Base-by-base conservation (phyloP, 163 green algal genomes). In the Dunaliella salina region DNA sequence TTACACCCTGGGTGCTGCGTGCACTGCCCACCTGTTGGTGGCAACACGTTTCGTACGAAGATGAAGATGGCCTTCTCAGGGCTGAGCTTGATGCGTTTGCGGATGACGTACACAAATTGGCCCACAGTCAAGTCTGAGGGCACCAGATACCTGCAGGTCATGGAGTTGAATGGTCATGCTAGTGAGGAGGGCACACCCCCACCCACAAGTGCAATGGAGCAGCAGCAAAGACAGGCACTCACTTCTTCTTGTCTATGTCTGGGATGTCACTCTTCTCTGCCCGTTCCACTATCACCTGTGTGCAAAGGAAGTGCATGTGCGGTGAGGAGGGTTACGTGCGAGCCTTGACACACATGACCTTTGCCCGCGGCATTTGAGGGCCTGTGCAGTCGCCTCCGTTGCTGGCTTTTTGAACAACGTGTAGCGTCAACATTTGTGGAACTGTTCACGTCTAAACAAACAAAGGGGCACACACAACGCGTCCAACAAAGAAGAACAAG, bases 241-340 rank as follows among this genome's bases (percentile, higher is more conserved):
- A 98, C 97, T 99, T 99, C 89, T 99, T 99, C 95, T 99, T 99
- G 93, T 99, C 97, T 71, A 99, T 99, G 86, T 98, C 96, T n/a
- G 97, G 96, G 75, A 99, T 98, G 85, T 99, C 95, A 84, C 93
- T 98, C 82, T 94, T 96, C 84, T 97, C 94, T 0, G 97, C 95
- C 86, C 98, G 97, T 91, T 99, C 97, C 24, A 99, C 97, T 81
- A 99, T 99, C 15, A 99, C 96, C 96, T 99, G 92, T 83, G n/a
- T n/a, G n/a, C n/a, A n/a, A n/a, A n/a, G n/a, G n/a, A n/a, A n/a
- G n/a, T n/a, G n/a, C n/a, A n/a, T n/a, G n/a, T n/a, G n/a, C n/a
- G n/a, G n/a, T n/a, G n/a, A n/a, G n/a, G n/a, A n/a, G n/a, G n/a
- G n/a, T n/a, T n/a, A n/a, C n/a, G n/a, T n/a, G n/a, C n/a, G n/a